These are phyloP conservation scores for Ocimum tenuiflorum DNA, from an alignment of 257 asterid species.

Conservation along the genomic window DNA sequence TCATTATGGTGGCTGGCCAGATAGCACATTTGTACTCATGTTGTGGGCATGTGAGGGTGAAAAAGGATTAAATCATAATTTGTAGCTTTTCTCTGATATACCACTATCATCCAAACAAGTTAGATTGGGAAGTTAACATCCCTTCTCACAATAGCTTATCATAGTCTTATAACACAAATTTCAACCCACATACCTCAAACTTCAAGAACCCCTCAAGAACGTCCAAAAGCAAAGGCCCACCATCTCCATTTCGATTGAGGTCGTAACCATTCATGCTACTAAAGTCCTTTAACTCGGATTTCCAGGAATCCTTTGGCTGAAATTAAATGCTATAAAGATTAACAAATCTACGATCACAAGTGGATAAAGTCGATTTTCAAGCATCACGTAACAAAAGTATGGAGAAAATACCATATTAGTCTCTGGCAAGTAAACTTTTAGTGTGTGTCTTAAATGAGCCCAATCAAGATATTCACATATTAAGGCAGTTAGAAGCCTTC, in stretches of 20 bases:
- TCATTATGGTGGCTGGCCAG: neutral
- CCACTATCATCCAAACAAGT: neutral
- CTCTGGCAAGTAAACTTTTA: conserved; percentile 85
- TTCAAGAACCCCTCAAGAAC: conserved; percentile 98
- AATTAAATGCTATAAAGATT: neutral
- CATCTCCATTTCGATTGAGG: conserved; percentile 76
- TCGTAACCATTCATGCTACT: conserved; percentile 89
- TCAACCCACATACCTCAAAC: conserved; percentile 62
- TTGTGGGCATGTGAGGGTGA: neutral
- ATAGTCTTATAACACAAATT: conserved; percentile 4
- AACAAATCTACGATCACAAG: neutral
- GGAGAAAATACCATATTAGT: conserved; percentile 57
- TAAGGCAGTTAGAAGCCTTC: conserved; percentile 68
- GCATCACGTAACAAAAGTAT: conserved; percentile 1
- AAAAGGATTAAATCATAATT: neutral
- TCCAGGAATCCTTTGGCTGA: conserved; percentile 73
- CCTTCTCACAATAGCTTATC: neutral
- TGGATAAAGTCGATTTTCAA: neutral
- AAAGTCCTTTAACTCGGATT: conserved; percentile 68
- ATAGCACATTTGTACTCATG: neutral
- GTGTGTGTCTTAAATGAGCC: conserved; percentile 75
- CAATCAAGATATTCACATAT: conserved; percentile 83
- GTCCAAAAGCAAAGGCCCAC: conserved; percentile 92
- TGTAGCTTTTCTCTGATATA: neutral
- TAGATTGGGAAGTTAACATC: neutral